phyloP scores from a whole-genome alignment of 2,329 filamentous ascomycete species.

The Didymosphaeria variabile region DNA sequence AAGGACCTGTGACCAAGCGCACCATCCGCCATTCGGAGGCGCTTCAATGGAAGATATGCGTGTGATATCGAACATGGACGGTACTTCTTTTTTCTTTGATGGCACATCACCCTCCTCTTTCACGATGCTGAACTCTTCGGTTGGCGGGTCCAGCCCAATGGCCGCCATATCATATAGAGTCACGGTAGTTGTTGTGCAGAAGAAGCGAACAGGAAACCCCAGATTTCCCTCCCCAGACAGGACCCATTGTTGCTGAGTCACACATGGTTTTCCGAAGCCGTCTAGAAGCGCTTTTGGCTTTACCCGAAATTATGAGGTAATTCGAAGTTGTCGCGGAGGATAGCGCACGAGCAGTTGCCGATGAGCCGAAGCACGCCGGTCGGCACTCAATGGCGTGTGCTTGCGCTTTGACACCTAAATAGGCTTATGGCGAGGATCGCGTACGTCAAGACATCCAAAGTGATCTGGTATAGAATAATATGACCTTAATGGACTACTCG shows the following conservation, averaged over 20 bases:
- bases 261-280: not conserved
- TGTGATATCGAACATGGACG: not conserved
- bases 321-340: not conserved
- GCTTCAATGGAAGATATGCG: conserved; percentile 13
- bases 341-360: not conserved
- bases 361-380: not conserved
- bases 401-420: not conserved
- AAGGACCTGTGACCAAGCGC: conserved; percentile 53
- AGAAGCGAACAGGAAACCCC: not conserved
- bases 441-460: too few relatives aligned
- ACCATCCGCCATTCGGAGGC: conserved; percentile 56
- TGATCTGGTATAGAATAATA: too few relatives aligned
- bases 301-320: conserved; percentile 7
- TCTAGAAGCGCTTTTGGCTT: not conserved
- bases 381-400: not conserved
- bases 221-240: not conserved
- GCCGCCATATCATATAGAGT: not conserved
- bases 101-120: not conserved
- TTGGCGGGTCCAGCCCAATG: not conserved
- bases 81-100: not conserved
- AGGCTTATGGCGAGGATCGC: too few relatives aligned
- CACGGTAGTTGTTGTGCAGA: too few relatives aligned
- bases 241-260: not conserved
- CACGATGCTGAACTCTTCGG: not conserved
- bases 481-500: too few relatives aligned